phyloP scores from a whole-genome alignment of 495 filamentous ascomycete genomes.

The Daldinia concentrica region DNA sequence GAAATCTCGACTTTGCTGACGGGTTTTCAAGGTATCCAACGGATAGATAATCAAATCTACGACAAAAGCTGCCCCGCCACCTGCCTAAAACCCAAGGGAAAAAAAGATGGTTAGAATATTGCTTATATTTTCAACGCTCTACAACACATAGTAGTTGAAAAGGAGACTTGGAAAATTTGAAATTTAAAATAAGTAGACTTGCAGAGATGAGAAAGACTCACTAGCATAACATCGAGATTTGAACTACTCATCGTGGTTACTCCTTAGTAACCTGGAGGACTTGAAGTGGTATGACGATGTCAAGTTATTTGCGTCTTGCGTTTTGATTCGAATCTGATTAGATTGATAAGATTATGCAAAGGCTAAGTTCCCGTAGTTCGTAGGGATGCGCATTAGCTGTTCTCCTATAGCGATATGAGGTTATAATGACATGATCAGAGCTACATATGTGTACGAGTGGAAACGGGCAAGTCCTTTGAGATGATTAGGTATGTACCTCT shows the following conservation, averaged over 20 bases:
- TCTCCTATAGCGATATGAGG: slow-evolving; percentile 20
- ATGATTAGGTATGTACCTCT: neutral
- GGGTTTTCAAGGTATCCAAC: slow-evolving; percentile 85
- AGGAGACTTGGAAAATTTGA: too few relatives aligned
- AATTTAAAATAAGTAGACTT: too few relatives aligned
- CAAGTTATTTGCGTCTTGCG: slow-evolving; percentile 8
- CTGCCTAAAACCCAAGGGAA: slow-evolving; percentile 64
- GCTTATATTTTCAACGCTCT: neutral
- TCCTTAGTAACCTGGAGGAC: slow-evolving; percentile 7
- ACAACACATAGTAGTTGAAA: too few relatives aligned
- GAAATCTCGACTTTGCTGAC: slow-evolving; percentile 79
- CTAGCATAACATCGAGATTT: slow-evolving; percentile 53
- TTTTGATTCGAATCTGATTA: slow-evolving; percentile 25
- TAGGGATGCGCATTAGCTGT: neutral
- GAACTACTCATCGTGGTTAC: slow-evolving; percentile 42
- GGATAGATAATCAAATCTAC: slow-evolving; percentile 86
- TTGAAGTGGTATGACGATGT: slow-evolving; percentile 3
- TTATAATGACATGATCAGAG: slow-evolving; percentile 18
- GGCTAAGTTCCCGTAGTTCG: neutral
- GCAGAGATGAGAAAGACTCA: slow-evolving; percentile 35
- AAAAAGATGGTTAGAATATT: slow-evolving; percentile 16
- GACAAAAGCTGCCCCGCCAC: slow-evolving; percentile 80
- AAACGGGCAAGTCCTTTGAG: neutral
- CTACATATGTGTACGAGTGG: neutral
- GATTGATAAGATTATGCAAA: slow-evolving; percentile 44